These are phyloP conservation scores for Rhexocercosporidium sp. DNA, from an alignment of 2,329 filamentous ascomycete species.

Conservation along the genomic window DNA sequence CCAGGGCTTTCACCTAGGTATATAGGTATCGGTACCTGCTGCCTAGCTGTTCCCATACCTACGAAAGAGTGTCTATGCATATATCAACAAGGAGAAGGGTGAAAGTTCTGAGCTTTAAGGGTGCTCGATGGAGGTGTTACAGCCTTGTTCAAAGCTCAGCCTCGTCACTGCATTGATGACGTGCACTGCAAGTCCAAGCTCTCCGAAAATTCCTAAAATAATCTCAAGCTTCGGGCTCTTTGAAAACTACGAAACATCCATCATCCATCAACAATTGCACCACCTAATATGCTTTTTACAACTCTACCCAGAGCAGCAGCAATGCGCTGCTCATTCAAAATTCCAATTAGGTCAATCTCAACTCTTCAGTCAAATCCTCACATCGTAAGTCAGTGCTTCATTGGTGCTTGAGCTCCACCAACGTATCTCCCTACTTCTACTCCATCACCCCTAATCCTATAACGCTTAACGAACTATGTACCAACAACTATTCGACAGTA, in stretches of 20 bases:
- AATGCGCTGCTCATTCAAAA: constrained; percentile 15
- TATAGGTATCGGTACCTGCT: too few species aligned
- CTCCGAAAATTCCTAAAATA: neutral
- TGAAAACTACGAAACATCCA: neutral
- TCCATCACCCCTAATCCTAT: neutral
- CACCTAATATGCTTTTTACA: constrained; percentile 24
- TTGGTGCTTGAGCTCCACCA: neutral
- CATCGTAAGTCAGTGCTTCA: constrained; percentile 32
- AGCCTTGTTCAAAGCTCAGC: constrained; percentile 8
- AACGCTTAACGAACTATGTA: neutral
- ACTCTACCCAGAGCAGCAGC: constrained; percentile 23
- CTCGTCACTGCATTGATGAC: constrained; percentile 20
- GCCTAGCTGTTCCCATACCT: too few species aligned
- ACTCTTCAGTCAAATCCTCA: constrained; percentile 41
- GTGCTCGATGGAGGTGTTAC: constrained; percentile 1
- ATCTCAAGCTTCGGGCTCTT: constrained; percentile 2
- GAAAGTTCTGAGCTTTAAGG: neutral
- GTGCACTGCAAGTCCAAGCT: constrained; percentile 18
- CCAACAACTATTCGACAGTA: constrained; percentile 50
- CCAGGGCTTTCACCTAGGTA: too few species aligned
- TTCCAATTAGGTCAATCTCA: constrained; percentile 29
- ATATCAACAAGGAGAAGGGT: neutral
- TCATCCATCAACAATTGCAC: neutral
- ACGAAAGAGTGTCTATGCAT: too few species aligned
- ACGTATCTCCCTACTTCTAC: neutral